These are phyloP conservation scores for Calonectria montana DNA, from an alignment of 2,329 filamentous ascomycete genomes.

Conservation along the genomic window DNA sequence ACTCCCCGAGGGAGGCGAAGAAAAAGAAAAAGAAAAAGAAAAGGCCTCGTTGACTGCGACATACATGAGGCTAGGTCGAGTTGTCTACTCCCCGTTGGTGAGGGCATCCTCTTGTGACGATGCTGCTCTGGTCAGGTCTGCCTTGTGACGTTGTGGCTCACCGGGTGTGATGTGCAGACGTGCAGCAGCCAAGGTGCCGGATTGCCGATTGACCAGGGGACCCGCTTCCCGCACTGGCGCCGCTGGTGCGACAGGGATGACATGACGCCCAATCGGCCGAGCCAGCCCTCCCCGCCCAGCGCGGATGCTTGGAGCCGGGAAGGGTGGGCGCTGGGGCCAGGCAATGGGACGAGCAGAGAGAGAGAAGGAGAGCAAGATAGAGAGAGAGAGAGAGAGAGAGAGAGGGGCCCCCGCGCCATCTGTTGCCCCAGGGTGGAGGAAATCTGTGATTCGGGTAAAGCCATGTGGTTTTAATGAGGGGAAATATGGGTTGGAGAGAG, in stretches of 20 bases:
- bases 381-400: neutral
- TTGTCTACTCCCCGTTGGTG: neutral
- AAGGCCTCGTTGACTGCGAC: neutral
- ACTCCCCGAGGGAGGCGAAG: neutral
- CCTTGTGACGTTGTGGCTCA: neutral
- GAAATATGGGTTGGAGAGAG: neutral
- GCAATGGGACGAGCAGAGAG: neutral
- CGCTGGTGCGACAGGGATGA: constrained; percentile 21
- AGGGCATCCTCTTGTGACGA: neutral
- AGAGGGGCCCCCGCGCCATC: neutral
- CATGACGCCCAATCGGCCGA: constrained; percentile 14
- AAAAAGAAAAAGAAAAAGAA: neutral
- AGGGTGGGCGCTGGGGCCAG: constrained; percentile 14
- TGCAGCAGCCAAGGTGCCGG: constrained; percentile 31
- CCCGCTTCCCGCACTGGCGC: constrained; percentile 9
- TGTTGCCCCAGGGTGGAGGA: neutral
- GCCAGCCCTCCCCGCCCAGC: constrained; percentile 14
- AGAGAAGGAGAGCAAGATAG: neutral
- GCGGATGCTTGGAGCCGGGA: constrained; percentile 31
- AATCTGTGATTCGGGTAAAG: neutral
- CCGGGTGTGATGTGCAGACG: constrained; percentile 28
- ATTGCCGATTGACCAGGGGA: constrained; percentile 34
- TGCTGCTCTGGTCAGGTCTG: neutral
- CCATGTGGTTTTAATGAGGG: neutral
- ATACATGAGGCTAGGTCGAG: neutral